A percentile compares a stretch with the other conserved stretches of the same genome.
Evolutionary conservation across 768 basidiomycete species (phyloP).

Genomic region (Auricularia auricula-judae): DNA sequence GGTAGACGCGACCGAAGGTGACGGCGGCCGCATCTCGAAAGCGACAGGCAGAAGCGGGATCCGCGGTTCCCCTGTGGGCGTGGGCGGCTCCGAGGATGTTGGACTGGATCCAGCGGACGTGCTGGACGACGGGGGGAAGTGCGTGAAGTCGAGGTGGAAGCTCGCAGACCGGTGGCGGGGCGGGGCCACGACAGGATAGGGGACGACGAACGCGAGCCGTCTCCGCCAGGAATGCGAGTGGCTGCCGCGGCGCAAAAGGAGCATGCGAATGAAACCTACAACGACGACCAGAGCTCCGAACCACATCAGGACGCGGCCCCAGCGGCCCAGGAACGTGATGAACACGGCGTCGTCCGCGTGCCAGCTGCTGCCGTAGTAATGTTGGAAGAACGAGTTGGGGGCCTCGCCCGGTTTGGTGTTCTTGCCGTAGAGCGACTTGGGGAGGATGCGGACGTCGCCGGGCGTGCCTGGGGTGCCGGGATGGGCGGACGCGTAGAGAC

Average conservation of each 20-base stretch:
- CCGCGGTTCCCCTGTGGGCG: conserved; percentile 35
- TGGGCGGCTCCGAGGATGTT: conserved; percentile 29
- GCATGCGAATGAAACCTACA: conserved; percentile 48
- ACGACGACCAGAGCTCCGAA: conserved; percentile 64
- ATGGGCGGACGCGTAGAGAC: conserved; percentile 67
- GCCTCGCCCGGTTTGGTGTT: conserved; percentile 77
- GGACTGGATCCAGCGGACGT: conserved; percentile 2
- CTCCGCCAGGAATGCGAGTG: conserved; percentile 45
- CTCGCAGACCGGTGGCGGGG: conserved; percentile 60
- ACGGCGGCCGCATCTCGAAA: conserved; percentile 44
- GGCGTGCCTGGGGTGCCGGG: conserved; percentile 40
- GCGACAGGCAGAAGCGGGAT: conserved; percentile 54
- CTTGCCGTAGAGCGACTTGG: conserved; percentile 97
- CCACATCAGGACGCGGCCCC: conserved; percentile 87
- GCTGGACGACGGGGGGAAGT: conserved; percentile 23
- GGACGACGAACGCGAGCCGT: conserved; percentile 6
- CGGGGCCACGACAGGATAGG: conserved; percentile 68
- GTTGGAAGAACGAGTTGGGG: conserved; percentile 89
- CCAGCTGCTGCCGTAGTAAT: conserved; percentile 98
- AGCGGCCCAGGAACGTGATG: conserved; percentile 80
- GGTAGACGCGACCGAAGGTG: conserved; percentile 43
- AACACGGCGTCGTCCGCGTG: conserved; percentile 98
- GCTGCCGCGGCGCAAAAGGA: conserved; percentile 43
- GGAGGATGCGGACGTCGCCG: conserved; percentile 78
- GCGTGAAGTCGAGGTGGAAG: conserved; percentile 53